Evolutionary conservation across 1,284 basidiomycete genomes (phyloP).

Genomic region (Ganoderma meredithae): DNA sequence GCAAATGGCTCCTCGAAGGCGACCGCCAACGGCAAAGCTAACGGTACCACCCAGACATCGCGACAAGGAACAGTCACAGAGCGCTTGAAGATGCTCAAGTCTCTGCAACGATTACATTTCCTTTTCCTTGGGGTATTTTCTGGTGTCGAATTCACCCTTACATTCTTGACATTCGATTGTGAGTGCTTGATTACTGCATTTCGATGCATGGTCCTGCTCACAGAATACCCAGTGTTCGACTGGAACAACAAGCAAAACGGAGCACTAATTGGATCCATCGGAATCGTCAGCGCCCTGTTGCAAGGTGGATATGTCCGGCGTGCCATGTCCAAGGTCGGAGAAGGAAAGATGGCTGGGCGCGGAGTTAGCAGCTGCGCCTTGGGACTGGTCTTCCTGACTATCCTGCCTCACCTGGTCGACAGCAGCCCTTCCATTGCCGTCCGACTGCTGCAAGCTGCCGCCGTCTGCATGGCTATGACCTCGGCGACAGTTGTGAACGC

Average conservation of each 20-base stretch:
- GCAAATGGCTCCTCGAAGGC: slow-evolving; percentile 32
- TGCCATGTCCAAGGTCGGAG: slow-evolving; percentile 72
- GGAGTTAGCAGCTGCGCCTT: slow-evolving; percentile 78
- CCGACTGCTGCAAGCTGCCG: slow-evolving; percentile 74
- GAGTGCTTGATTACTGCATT: slow-evolving; percentile 43
- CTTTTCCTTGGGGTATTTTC: slow-evolving; percentile 89
- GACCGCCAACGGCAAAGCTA: slow-evolving; percentile 27
- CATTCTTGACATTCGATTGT: slow-evolving; percentile 90
- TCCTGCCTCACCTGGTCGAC: slow-evolving; percentile 65
- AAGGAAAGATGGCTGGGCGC: slow-evolving; percentile 79
- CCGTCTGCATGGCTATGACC: slow-evolving; percentile 87
- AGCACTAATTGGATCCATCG: slow-evolving; percentile 85
- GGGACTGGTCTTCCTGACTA: slow-evolving; percentile 72
- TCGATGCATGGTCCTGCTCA: slow-evolving; percentile 13
- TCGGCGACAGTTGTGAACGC: slow-evolving; percentile 92
- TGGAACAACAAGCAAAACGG: slow-evolving; percentile 93
- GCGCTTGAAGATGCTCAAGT: slow-evolving; percentile 58
- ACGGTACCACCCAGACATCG: slow-evolving; percentile 28
- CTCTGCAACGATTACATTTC: slow-evolving; percentile 76
- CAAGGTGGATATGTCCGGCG: slow-evolving; percentile 93
- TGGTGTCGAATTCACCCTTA: slow-evolving; percentile 91
- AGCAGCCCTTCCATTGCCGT: slow-evolving; percentile 55
- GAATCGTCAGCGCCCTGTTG: slow-evolving; percentile 84
- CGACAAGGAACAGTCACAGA: slow-evolving; percentile 51
- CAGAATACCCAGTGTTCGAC: slow-evolving; percentile 69